Percentiles rank a stretch among this genome's conserved stretches.
phyloP scores from a whole-genome alignment of 2,329 filamentous ascomycete species.

The Alternaria sp. region DNA sequence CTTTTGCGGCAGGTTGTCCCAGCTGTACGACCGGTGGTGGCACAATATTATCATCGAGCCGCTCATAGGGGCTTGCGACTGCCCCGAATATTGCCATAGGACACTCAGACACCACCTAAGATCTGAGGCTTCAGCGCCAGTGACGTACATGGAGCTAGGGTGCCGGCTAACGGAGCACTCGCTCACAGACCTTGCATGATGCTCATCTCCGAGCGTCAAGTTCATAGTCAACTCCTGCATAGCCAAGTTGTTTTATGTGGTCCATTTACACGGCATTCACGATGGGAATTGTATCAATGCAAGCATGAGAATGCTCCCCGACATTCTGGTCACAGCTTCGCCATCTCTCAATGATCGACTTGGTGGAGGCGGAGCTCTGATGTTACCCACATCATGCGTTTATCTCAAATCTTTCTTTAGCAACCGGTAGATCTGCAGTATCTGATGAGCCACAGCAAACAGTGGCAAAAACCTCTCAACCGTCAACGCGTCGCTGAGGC shows the following conservation, averaged over 20 bases:
- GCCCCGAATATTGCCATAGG: conserved; percentile 4
- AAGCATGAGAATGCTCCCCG: neutral
- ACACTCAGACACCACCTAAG: conserved; percentile 6
- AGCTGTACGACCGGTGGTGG: neutral
- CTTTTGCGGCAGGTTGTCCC: conserved; percentile 8
- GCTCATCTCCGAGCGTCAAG: conserved; percentile 35
- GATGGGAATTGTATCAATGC: neutral
- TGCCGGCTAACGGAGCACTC: conserved; percentile 19
- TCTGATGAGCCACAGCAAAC: conserved; percentile 5
- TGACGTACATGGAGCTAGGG: conserved; percentile 37
- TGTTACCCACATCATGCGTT: conserved; percentile 2
- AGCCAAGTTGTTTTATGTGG: conserved; percentile 4
- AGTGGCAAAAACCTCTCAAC: conserved; percentile 33
- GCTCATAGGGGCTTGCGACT: neutral
- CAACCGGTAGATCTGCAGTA: conserved; percentile 8
- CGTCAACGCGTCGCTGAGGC: conserved; percentile 28
- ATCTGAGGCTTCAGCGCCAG: conserved; percentile 11
- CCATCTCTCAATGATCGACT: neutral
- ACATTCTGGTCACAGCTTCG: neutral
- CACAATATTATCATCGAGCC: conserved; percentile 13
- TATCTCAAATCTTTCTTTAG: conserved; percentile 21
- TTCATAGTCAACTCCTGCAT: conserved; percentile 12
- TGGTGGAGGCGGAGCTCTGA: conserved; percentile 10
- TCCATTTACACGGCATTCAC: conserved; percentile 6
- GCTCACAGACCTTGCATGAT: conserved; percentile 33